Conservation (phyloP, 2,329 filamentous ascomycete species). For the Didymella pinodella region DNA sequence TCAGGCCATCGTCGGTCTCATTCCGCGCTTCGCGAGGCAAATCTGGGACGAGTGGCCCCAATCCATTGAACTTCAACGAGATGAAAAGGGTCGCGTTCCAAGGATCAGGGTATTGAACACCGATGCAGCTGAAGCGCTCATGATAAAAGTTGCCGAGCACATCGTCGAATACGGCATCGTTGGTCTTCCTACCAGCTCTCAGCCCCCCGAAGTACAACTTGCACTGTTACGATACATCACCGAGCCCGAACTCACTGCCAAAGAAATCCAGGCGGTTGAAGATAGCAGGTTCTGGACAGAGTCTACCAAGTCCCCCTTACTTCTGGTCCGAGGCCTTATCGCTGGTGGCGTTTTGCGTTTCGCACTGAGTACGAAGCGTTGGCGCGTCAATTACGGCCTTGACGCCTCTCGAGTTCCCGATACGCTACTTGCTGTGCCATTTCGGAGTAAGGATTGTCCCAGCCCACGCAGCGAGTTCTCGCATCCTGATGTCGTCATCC, state of each 20-base stretch:
- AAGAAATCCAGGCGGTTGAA: slow-evolving; percentile 40
- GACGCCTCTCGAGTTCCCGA: slow-evolving; percentile 61
- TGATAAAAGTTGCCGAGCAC: slow-evolving; percentile 34
- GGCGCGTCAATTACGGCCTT: slow-evolving; percentile 70
- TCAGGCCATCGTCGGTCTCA: slow-evolving; percentile 60
- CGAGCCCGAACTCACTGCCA: slow-evolving; percentile 26
- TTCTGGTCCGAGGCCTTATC: slow-evolving; percentile 65
- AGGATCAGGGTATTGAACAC: slow-evolving; percentile 58
- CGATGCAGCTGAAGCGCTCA: slow-evolving; percentile 45
- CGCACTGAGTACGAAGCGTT: slow-evolving; percentile 65
- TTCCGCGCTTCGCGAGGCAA: slow-evolving; percentile 45
- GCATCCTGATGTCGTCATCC: slow-evolving; percentile 71
- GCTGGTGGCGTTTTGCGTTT: slow-evolving; percentile 64
- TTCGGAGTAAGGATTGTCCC: slow-evolving; percentile 70
- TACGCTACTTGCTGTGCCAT: slow-evolving; percentile 65
- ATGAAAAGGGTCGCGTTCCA: slow-evolving; percentile 55
- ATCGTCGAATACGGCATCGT: slow-evolving; percentile 57
- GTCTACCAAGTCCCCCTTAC: slow-evolving; percentile 47
- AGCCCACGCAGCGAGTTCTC: slow-evolving; percentile 70
- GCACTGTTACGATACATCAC: slow-evolving; percentile 55
- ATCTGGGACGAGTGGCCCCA: slow-evolving; percentile 45
- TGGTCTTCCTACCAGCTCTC: slow-evolving; percentile 50
- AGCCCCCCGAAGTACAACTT: slow-evolving; percentile 44
- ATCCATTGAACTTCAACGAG: slow-evolving; percentile 55
- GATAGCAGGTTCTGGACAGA: slow-evolving; percentile 50